Percentiles rank a stretch among this genome's conserved stretches.
Conservation (phyloP, 768 basidiomycete species). For the Candolleomyces eurysporus region DNA sequence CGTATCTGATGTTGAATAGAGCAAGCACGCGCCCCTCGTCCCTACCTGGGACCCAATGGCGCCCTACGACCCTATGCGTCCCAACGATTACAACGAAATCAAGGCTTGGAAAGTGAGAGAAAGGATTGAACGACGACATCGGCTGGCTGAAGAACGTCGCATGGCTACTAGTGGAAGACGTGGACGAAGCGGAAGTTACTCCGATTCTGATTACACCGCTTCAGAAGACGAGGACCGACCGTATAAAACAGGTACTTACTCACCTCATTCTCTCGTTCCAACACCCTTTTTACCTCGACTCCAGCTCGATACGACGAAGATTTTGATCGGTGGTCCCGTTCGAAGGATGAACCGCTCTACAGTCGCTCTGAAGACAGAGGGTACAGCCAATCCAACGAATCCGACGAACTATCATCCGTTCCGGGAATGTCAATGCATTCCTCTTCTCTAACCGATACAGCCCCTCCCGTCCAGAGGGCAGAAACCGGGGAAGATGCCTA, state of each 20-base stretch:
- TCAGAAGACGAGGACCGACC: constrained; percentile 71
- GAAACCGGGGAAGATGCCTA: constrained; percentile 14
- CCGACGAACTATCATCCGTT: neutral
- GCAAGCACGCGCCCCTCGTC: constrained; percentile 54
- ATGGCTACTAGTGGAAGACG: constrained; percentile 53
- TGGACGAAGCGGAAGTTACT: constrained; percentile 57
- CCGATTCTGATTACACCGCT: constrained; percentile 60
- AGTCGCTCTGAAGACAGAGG: constrained; percentile 30
- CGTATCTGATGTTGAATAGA: constrained; percentile 34
- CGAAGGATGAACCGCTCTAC: constrained; percentile 3
- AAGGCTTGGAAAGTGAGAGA: constrained; percentile 78
- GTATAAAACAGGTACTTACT: constrained; percentile 59
- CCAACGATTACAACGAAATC: constrained; percentile 89
- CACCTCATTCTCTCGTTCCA: neutral
- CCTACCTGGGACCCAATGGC: constrained; percentile 77
- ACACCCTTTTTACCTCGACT: constrained; percentile 5
- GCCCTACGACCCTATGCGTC: constrained; percentile 76
- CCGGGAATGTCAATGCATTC: constrained; percentile 13
- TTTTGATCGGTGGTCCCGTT: constrained; percentile 49
- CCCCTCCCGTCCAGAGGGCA: constrained; percentile 12
- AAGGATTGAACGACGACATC: constrained; percentile 69
- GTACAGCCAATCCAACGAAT: neutral
- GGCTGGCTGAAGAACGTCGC: constrained; percentile 58
- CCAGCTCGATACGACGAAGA: constrained; percentile 49
- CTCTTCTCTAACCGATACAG: constrained; percentile 17